phyloP scores from a whole-genome alignment of 2,329 filamentous ascomycete genomes.

The Phyllosticta citriasiana region DNA sequence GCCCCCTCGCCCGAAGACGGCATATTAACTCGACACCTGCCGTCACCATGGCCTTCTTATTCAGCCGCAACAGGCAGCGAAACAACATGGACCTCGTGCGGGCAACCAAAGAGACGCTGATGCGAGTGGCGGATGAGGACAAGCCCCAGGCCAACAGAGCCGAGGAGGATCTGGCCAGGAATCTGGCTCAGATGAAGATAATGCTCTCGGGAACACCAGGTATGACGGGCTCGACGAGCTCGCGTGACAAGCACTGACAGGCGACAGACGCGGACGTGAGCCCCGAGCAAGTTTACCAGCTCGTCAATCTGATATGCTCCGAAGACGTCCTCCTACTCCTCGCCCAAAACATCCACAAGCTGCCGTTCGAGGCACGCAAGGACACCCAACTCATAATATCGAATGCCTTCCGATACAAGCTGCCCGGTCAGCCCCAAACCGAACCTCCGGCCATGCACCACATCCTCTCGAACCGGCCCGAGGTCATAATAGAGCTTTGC shows the following conservation, averaged over 20 bases:
- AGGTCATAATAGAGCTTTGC: constrained; percentile 71
- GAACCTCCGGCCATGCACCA: constrained; percentile 83
- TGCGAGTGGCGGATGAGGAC: constrained; percentile 47
- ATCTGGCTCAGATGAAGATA: constrained; percentile 83
- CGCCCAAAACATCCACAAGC: constrained; percentile 67
- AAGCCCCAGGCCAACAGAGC: constrained; percentile 52
- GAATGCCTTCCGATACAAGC: constrained; percentile 84
- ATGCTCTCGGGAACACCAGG: constrained; percentile 88
- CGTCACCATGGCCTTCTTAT: constrained; percentile 57
- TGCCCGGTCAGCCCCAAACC: constrained; percentile 51
- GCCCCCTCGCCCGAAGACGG: constrained; percentile 5
- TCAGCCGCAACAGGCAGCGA: constrained; percentile 50
- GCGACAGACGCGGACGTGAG: constrained; percentile 52
- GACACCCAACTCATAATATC: constrained; percentile 94
- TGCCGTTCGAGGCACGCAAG: constrained; percentile 94
- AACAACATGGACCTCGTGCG: constrained; percentile 51
- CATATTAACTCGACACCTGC: constrained; percentile 17
- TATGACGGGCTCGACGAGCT: constrained; percentile 30
- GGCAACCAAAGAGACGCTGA: constrained; percentile 53
- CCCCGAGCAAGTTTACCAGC: constrained; percentile 77
- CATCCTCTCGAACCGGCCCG: constrained; percentile 74
- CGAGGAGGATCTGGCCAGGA: constrained; percentile 75
- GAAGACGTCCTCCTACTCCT: constrained; percentile 83
- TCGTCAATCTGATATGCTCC: constrained; percentile 75
- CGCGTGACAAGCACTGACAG: background rate